Evolutionary conservation across 805 yeast species (phyloP), one percentile per base, ranked within the genome.

Genomic region (Hanseniaspora valbyensis): DNA sequence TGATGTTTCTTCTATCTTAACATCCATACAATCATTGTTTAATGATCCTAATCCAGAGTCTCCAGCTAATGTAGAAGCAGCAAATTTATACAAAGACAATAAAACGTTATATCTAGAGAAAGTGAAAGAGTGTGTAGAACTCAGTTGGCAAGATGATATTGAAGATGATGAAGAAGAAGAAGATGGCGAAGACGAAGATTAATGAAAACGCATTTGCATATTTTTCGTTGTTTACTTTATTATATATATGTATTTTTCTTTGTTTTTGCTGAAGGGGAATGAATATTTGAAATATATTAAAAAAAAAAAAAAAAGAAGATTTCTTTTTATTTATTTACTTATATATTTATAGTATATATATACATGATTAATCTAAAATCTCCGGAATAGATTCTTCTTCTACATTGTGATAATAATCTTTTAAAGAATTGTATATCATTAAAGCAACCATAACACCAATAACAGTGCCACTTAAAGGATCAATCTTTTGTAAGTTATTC

Each of bases 11-110:
- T 87, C 95, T 12, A 90, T 92, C 52, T 72, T 92, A 58, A 92
- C 98, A 1, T 85, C 95, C 25, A 80, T 92, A 53, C 98, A 92
- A 65, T 81, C 89, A 52, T 73, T 92, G 55, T 72, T 92, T 58
- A 92, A 92, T 66, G 98, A 92, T 64, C 98, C 98, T 16, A 92
- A 92, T 64, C 94, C 89, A 43, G 80, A 89, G 48, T 84, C 95
- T 22, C 98, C 98, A 1, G 98, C 98, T 1, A 92, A 92, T 59
- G 97, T 86, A 6, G 98, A 92, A 66, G 97, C 97, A 4, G 96
- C 98, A 1, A 89, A 87, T 55, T 70, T 92, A 60, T 92, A 87
- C 69, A 85, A 86, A 65, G 98, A 92, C 65, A 97, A 92, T 64
- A 80, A 95, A 55, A 81, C 89, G 25, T 96, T 89, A 67, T 92